A percentile compares a stretch with the other conserved stretches of the same genome.
These are phyloP conservation scores for Magnusiomyces ingens DNA, from an alignment of 1,139 yeast genomes.

Conservation along the genomic window DNA sequence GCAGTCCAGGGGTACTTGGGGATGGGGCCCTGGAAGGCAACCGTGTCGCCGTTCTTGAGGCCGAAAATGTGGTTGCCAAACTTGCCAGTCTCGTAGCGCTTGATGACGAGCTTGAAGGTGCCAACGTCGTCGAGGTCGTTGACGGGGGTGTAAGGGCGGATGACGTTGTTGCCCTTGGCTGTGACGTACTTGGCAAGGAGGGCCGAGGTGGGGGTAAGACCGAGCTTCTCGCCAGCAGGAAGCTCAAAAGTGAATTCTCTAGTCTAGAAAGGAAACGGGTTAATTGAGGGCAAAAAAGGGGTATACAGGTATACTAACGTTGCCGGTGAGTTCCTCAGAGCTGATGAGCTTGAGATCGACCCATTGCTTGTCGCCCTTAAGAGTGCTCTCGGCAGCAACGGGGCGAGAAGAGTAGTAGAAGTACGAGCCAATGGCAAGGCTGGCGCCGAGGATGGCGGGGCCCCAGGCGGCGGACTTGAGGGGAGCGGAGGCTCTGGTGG, in stretches of 20 bases:
- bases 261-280: constrained; percentile 37
- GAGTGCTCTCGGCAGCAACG: constrained; percentile 12
- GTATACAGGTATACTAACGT: neutral
- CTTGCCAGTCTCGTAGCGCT: constrained; percentile 78
- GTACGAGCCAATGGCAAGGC: constrained; percentile 8
- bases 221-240: constrained; percentile 65
- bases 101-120: constrained; percentile 69
- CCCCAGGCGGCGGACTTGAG: constrained; percentile 8
- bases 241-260: constrained; percentile 67
- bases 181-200: constrained; percentile 69
- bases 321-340: constrained; percentile 3
- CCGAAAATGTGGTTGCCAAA: constrained; percentile 69
- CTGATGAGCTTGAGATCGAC: constrained; percentile 12
- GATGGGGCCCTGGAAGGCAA: constrained; percentile 92
- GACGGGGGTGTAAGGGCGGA: constrained; percentile 96
- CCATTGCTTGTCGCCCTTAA: constrained; percentile 16
- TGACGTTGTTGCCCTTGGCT: constrained; percentile 77
- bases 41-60: constrained; percentile 71
- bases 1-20: constrained; percentile 89
- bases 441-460: constrained; percentile 9
- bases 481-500: constrained; percentile 8
- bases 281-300: neutral
- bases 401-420: constrained; percentile 8
- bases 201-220: constrained; percentile 75
- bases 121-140: constrained; percentile 68